Conservation (phyloP, 1,139 yeast species). For the Yamadazyma jaroonii region DNA sequence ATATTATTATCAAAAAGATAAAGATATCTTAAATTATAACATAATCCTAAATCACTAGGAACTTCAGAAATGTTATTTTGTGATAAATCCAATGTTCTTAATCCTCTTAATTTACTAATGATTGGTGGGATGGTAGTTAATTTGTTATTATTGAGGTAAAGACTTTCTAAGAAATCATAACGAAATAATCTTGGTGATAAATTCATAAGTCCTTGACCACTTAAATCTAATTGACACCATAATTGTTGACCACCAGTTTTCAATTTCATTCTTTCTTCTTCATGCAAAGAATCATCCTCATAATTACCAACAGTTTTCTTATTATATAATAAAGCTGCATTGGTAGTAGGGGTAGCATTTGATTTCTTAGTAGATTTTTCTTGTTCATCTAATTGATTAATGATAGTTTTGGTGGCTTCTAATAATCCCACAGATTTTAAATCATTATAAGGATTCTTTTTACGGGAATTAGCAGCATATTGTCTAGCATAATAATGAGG, state of each 20-base stretch:
- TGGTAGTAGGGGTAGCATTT: slow-evolving; percentile 26
- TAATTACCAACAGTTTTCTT: slow-evolving; percentile 54
- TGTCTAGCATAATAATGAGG: slow-evolving; percentile 93
- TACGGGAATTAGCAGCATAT: slow-evolving; percentile 79
- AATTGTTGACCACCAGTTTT: slow-evolving; percentile 73
- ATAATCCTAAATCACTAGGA: slow-evolving; percentile 80
- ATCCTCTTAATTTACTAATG: slow-evolving; percentile 65
- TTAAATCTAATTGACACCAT: slow-evolving; percentile 92
- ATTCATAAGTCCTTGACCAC: slow-evolving; percentile 81
- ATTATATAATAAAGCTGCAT: slow-evolving; percentile 53
- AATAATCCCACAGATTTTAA: slow-evolving; percentile 48
- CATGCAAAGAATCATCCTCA: slow-evolving; percentile 77
- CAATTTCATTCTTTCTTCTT: slow-evolving; percentile 70
- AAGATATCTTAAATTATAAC: slow-evolving; percentile 76
- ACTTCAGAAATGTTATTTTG: slow-evolving; percentile 67
- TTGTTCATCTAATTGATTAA: slow-evolving; percentile 44
- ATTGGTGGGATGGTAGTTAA: slow-evolving; percentile 66
- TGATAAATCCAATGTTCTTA: slow-evolving; percentile 83
- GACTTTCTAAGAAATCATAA: slow-evolving; percentile 80
- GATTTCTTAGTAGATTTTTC: slow-evolving; percentile 27
- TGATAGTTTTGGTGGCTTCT: slow-evolving; percentile 53
- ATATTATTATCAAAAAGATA: slow-evolving; percentile 87
- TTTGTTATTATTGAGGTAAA: slow-evolving; percentile 85
- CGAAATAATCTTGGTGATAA: slow-evolving; percentile 73
- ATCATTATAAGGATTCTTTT: slow-evolving; percentile 42